Percentiles rank a stretch among this genome's conserved stretches.
These are phyloP conservation scores for Trichoderma brevicompactum DNA, from an alignment of 2,329 filamentous ascomycete genomes.

Conservation along the genomic window DNA sequence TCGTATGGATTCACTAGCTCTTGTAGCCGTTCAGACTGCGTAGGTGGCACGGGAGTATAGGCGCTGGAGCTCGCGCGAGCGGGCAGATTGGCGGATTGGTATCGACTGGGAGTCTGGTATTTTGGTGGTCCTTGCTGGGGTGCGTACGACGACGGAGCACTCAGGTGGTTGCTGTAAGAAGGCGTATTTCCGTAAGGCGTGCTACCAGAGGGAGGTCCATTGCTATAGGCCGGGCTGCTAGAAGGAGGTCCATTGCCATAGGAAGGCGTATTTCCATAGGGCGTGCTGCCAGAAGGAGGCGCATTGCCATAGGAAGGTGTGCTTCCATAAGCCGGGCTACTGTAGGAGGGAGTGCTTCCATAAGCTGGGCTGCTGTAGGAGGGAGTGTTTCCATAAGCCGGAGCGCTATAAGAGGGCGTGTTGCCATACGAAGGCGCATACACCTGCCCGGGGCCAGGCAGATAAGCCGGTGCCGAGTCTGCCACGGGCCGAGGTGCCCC, in stretches of 20 bases:
- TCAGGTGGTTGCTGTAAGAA: neutral
- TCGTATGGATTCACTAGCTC: conserved; percentile 1
- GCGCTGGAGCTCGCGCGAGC: neutral
- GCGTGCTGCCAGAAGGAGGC: neutral
- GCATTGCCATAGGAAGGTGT: too few species aligned
- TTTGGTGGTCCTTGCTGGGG: neutral
- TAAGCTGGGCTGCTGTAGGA: neutral
- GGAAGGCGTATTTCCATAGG: neutral
- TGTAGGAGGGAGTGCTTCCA: neutral
- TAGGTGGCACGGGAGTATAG: neutral
- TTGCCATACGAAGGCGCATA: neutral
- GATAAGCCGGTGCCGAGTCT: neutral
- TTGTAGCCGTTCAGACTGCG: neutral
- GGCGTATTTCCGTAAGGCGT: neutral
- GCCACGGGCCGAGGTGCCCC: neutral
- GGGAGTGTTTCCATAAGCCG: too few species aligned
- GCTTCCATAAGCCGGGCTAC: neutral
- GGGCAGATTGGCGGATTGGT: conserved; percentile 14
- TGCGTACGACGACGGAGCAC: neutral
- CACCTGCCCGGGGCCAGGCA: neutral
- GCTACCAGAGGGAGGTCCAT: neutral
- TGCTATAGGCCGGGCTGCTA: neutral
- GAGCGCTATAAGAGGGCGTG: too few species aligned
- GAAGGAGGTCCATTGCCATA: neutral
- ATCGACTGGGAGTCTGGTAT: neutral